Base-by-base conservation (phyloP, 2,329 filamentous ascomycete genomes). In the Fusarium sp. region DNA sequence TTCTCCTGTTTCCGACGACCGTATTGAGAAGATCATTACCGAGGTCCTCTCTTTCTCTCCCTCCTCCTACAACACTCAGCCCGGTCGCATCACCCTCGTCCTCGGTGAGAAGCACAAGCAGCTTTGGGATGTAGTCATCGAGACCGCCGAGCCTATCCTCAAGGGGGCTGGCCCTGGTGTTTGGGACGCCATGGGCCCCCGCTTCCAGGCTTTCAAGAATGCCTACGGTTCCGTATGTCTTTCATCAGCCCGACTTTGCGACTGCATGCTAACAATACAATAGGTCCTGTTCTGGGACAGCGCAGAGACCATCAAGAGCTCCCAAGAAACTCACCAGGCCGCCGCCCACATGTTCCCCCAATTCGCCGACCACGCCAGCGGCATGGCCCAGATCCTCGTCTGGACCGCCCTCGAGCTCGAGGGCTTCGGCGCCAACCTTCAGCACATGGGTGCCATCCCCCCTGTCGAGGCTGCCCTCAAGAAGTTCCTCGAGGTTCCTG, bases 1-100 rank as follows among this genome's bases (percentile, higher is more conserved):
- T 9, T 81, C 79, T 10, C 70, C 76, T 2, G 80, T 82, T 18
- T 61, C 81, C 3, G 80, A 83, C 60, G 68, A 66, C 22, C 77
- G 77, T 52, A 78, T 82, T 27, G 61, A 77, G 58, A 72, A 80
- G 35, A 75, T 83, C 16, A 56, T 82, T 22, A 47, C 66, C 9
- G 66, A 80, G 27, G 69, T 78, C 31, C 66, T 78, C 45, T 65
- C 65, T 8, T 76, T 77, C 36, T 29, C 71, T 20, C 77, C 77
- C 20, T 78, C 75, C 7, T 75, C 77, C 1, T 78, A 74, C 71
- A 78, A 78, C 71, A 76, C 75, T 4, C 77, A 78, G 64, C 33
- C 54, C 54, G 54, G n/a, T 7, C 54, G 54, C 16, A 25, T 57
- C 31, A 77, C 71, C 10, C 33, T 78, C 8, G 70, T 78, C 20